Conservation (phyloP, 108 stramenopile genomes). For the Pseudonitzschia pungens region DNA sequence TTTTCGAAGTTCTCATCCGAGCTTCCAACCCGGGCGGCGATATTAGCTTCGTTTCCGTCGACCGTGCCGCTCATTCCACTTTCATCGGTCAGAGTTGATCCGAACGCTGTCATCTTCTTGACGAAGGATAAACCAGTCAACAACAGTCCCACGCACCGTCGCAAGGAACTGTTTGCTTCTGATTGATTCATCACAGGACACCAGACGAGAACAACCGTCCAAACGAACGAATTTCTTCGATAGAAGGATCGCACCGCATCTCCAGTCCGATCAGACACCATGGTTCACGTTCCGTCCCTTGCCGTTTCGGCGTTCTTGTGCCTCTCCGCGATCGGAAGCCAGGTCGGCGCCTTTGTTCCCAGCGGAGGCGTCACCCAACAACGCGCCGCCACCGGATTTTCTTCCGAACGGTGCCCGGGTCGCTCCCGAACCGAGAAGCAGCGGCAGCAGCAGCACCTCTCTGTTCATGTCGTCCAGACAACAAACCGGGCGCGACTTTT, state of each 20-base stretch:
- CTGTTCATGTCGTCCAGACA: constrained; percentile 73
- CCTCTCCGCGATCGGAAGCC: not conserved
- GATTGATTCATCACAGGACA: not conserved
- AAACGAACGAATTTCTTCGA: not conserved
- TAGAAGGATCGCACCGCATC: not conserved
- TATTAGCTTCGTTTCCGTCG: no score
- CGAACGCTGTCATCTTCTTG: not conserved
- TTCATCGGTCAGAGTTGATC: not conserved
- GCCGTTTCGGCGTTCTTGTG: constrained; percentile 21
- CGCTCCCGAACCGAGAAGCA: not conserved
- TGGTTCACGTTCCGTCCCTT: constrained; percentile 7
- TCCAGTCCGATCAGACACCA: not conserved
- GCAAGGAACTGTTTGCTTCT: not conserved
- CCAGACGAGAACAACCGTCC: not conserved
- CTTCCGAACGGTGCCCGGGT: not conserved
- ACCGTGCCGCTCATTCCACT: not conserved
- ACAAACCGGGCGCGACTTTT: constrained; percentile 70
- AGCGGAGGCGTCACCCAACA: constrained; percentile 4
- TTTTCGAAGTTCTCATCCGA: not conserved
- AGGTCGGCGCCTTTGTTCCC: constrained; percentile 20
- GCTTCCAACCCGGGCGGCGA: not conserved
- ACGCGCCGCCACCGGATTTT: not conserved
- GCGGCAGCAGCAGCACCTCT: constrained; percentile 28
- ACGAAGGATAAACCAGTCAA: not conserved
- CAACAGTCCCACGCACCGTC: not conserved